Evolutionary conservation across 768 basidiomycete species (phyloP).

Genomic region (Pleurotus citrinopileatus): DNA sequence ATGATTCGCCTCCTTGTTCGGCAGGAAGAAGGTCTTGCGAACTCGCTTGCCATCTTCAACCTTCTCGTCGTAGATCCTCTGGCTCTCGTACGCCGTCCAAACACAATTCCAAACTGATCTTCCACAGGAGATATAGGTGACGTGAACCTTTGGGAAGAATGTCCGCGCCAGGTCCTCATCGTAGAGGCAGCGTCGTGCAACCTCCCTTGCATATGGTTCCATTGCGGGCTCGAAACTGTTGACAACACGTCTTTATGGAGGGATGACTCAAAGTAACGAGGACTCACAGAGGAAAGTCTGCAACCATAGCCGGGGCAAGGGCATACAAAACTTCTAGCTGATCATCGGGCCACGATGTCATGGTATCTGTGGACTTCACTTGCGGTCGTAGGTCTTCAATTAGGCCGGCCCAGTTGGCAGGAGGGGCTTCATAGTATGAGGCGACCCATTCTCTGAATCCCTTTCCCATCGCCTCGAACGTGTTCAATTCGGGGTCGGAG

Average conservation of each 20-base stretch:
- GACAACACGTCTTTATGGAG: constrained; percentile 15
- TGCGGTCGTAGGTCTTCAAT: not conserved
- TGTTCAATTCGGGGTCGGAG: constrained; percentile 18
- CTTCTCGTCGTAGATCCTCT: constrained; percentile 19
- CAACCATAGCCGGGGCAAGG: constrained; percentile 16
- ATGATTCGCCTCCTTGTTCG: not conserved
- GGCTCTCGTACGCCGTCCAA: constrained; percentile 20
- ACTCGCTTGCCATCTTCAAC: constrained; percentile 15
- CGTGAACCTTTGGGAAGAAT: constrained; percentile 19
- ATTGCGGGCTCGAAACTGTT: constrained; percentile 19
- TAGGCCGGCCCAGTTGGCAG: not conserved
- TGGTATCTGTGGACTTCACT: constrained; percentile 12
- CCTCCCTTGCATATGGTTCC: constrained; percentile 11
- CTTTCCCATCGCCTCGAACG: constrained; percentile 20
- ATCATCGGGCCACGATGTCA: constrained; percentile 21
- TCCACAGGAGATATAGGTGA: constrained; percentile 20
- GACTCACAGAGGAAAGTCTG: constrained; percentile 20
- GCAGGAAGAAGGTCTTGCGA: constrained; percentile 13
- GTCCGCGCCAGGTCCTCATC: not conserved
- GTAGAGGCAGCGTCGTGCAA: constrained; percentile 2
- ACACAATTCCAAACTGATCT: constrained; percentile 21
- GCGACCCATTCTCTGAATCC: constrained; percentile 26
- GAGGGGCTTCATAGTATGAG: constrained; percentile 25
- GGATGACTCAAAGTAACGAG: constrained; percentile 23
- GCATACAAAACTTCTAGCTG: constrained; percentile 13